phyloP scores from a whole-genome alignment of 148 eudicot species.

The Cornus suecica region DNA sequence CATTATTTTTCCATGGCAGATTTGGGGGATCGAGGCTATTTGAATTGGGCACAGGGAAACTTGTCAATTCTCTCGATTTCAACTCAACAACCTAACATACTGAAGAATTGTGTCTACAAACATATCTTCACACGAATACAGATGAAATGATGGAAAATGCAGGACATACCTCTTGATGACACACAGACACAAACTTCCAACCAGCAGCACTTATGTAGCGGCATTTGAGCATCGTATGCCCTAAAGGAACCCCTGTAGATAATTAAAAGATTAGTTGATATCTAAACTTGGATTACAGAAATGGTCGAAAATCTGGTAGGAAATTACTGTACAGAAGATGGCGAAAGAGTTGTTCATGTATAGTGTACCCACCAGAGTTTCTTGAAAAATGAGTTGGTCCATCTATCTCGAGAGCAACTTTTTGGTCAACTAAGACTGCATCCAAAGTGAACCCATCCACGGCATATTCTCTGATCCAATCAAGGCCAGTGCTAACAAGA shows the following conservation, averaged over 20 bases:
- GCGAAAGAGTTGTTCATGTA: not conserved
- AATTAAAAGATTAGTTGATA: not conserved
- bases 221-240: constrained; percentile 84
- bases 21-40: not conserved
- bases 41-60: not conserved
- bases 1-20: not conserved
- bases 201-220: constrained; percentile 79
- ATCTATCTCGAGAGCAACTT: constrained; percentile 85
- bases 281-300: not conserved
- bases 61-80: not conserved
- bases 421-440: constrained; percentile 69
- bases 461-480: constrained; percentile 74
- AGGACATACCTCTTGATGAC: constrained; percentile 66
- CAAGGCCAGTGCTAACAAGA: constrained; percentile 76
- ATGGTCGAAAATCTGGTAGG: not conserved
- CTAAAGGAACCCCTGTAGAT: constrained; percentile 76
- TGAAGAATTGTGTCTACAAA: not conserved
- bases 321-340: not conserved
- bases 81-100: not conserved
- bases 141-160: not conserved
- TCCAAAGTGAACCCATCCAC: constrained; percentile 81
- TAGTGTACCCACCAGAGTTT: constrained; percentile 54
- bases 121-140: not conserved
- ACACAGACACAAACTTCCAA: constrained; percentile 76
- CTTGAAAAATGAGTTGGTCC: constrained; percentile 97